Evolutionary conservation across 1,284 basidiomycete genomes (phyloP), one percentile per base, ranked within the genome.

Genomic region (Cryptococcus sp.): DNA sequence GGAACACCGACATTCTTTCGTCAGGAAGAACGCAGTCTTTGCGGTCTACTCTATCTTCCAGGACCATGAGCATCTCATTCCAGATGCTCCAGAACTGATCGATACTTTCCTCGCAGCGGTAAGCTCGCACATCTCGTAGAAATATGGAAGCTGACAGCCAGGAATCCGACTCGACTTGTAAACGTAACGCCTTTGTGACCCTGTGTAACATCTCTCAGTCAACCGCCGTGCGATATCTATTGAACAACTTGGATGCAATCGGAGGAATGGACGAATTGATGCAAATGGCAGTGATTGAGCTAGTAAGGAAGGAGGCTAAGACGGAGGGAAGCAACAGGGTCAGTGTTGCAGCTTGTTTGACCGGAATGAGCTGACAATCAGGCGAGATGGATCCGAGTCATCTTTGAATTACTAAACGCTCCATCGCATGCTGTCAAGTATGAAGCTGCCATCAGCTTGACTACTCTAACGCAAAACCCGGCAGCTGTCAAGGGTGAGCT

Each of bases 1-100:
- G 77, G 94, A 99, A 77, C 94, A 98, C 78, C 85, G 94, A 49
- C 94, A 98, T 78, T 92, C 91, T 11, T 99, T 94, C 74, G 96
- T 98, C 48, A 86, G 94, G 70, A 98, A 98, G 80, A 98, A 98
- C 70, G 96, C 94, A 37, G 92, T 98, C 46, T 97, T 99, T 74
- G 90, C 93, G 40, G 82, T 97, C 47, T 94, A 88, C 77, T 84
- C 90, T 51, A 96, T 98, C 75, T 96, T 91, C 77, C 87, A 88
- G 70, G 83, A 89, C 74, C 91, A 92, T 71, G 92, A 98, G 70
- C 81, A 91, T 73, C 86, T 98, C 64, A 90, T 99, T 53, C 91
- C 93, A 25, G 96, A 98, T 69, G 96, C 91, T 1, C 89, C 94
- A 1, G 96, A 99, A 74, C 82, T 98, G 64, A 88, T 98, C 73